Evolutionary conservation across 306 rosid genomes (phyloP).

Genomic region (Malus fusca): DNA sequence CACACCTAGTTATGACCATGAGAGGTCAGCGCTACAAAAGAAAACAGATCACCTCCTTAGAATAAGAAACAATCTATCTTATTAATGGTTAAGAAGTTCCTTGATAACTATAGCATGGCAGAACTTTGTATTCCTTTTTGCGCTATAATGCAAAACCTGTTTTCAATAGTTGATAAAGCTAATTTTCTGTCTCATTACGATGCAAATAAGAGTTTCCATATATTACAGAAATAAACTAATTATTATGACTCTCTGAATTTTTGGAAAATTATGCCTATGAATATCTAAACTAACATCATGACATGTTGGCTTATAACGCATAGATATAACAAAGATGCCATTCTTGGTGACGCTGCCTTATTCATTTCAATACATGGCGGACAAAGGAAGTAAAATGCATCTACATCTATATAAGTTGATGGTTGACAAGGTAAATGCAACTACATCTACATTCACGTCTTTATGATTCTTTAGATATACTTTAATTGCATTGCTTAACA

Average conservation of each 20-base stretch:
- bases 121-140: not conserved
- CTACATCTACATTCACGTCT: not conserved
- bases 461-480: not conserved
- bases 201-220: not conserved
- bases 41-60: not conserved
- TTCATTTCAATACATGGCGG: not conserved
- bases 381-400: not conserved
- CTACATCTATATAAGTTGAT: not conserved
- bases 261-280: not conserved
- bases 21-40: not conserved
- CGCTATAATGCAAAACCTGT: not conserved
- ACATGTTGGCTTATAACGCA: not conserved
- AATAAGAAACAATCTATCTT: too few species aligned
- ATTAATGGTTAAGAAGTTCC: too few species aligned
- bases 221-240: too few species aligned
- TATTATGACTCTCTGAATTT: too few species aligned
- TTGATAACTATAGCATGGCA: too few species aligned
- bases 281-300: not conserved
- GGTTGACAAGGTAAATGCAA: not conserved
- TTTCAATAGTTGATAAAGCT: not conserved
- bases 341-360: not conserved
- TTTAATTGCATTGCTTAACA: not conserved
- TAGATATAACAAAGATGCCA: not conserved
- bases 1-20: not conserved
- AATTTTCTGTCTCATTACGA: not conserved